Evolutionary conservation across 176 grass and related monocot genomes (phyloP), one percentile per base, ranked within the genome.

Genomic region (Rhipidocladum racemiflorum): DNA sequence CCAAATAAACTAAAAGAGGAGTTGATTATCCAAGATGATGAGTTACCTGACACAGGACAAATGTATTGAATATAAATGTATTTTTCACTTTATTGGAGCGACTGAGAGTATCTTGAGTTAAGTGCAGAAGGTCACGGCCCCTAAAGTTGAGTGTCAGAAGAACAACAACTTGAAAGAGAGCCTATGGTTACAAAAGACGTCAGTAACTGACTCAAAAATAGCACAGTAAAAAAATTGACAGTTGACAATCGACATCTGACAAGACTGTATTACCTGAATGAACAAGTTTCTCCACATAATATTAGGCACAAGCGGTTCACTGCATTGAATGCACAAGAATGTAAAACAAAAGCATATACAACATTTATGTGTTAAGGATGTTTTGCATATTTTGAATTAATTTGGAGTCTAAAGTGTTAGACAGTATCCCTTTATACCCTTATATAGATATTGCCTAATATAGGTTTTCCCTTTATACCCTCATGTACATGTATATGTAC

Each of bases 271-370:
- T 90, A 98, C 96, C 91, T 98, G 96, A 86, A 98, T 72, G 48
- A 88, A 57, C 57, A 98, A 83, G 88, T 98, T 98, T 86, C 96
- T 93, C 96, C 96, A 98, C 92, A 98, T 98, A 67, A 98, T 88
- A 81, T 98, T 98, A 71, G 92, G 91, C 72, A 98, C 88, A 54
- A 98, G 88, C 25, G 90, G 92, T 84, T 90, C 91, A 65, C 96
- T 98, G 74, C 57, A 70, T 81, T 87, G 61, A 79, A 78, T 40
- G 6, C n/a, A 55, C 35, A 81, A 14, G 24, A 61, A 60, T 35
- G 56, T 85, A 60, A 65, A 6, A 54, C 23, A 42, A 51, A 70
- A 76, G 36, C 30, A 59, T 54, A 54, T 17, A 57, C 14, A 82
- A 48, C 11, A 84, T 15, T 50, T 74, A n/a, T 54, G 60, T 65